phyloP scores from a whole-genome alignment of 192 early-diverging fungal genomes.

The Hyaloraphidium curvatum region DNA sequence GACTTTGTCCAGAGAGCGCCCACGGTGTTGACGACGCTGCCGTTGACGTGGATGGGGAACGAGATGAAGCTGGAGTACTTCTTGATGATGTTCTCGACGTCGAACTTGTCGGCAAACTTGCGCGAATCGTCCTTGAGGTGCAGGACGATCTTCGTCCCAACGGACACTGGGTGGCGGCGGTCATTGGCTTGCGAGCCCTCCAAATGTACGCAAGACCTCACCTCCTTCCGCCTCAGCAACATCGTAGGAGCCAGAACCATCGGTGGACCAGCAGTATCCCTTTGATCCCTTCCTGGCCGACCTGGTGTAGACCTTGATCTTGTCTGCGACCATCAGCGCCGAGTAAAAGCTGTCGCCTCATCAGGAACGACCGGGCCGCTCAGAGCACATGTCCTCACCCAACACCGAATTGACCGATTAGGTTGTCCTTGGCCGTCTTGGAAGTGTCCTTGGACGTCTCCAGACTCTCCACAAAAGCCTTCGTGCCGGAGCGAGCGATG shows the following conservation, averaged over 20 bases:
- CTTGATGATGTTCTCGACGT: constrained; percentile 35
- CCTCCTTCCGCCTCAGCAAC: constrained; percentile 9
- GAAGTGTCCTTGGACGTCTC: constrained; percentile 9
- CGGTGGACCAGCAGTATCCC: constrained; percentile 12
- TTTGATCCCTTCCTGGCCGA: constrained; percentile 7
- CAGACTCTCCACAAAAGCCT: constrained; percentile 6
- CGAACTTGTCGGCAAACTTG: constrained; percentile 17
- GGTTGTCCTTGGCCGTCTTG: constrained; percentile 13
- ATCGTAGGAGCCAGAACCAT: constrained; percentile 9
- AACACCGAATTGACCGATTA: constrained; percentile 10
- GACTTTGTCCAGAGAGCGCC: constrained; percentile 40
- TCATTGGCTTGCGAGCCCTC: too few species aligned
- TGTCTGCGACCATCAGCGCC: constrained; percentile 6
- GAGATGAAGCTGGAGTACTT: constrained; percentile 47
- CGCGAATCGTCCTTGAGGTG: constrained; percentile 5
- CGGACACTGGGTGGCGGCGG: too few species aligned
- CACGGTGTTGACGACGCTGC: constrained; percentile 31
- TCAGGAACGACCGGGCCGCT: constrained; percentile 14
- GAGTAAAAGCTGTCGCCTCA: not conserved
- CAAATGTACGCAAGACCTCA: too few species aligned
- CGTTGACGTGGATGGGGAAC: constrained; percentile 36
- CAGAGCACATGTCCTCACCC: constrained; percentile 21
- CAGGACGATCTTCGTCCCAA: constrained; percentile 7
- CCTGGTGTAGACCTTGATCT: constrained; percentile 10
- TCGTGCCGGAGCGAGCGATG: constrained; percentile 6